Percentiles rank a stretch among this genome's conserved stretches.
Evolutionary conservation across 176 grass and related monocot genomes (phyloP).

Genomic region (Stipa capillata): DNA sequence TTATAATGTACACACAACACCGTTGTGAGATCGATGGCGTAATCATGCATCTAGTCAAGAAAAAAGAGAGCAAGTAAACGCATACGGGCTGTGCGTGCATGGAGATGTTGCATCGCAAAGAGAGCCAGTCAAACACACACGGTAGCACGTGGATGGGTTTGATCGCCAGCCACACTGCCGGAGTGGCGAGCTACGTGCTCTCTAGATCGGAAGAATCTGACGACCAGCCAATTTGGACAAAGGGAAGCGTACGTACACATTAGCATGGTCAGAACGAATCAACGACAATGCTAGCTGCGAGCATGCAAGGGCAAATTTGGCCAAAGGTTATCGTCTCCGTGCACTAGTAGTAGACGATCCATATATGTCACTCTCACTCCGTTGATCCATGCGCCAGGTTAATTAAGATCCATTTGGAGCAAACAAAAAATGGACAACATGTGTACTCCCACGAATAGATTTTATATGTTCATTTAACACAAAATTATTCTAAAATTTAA

Average conservation of each 20-base stretch:
- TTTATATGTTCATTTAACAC: no score
- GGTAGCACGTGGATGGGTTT: conserved; percentile 14
- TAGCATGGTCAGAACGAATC: neutral
- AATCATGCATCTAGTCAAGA: neutral
- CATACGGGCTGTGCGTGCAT: neutral
- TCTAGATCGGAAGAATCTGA: conserved; percentile 2
- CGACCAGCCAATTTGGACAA: neutral
- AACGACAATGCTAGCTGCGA: neutral
- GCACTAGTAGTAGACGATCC: neutral
- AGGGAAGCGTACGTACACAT: neutral
- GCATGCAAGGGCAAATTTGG: neutral
- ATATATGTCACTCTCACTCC: neutral
- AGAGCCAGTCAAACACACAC: conserved; percentile 17
- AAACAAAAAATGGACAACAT: no score
- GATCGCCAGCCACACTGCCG: conserved; percentile 3
- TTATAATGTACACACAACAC: neutral
- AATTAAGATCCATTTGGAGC: neutral
- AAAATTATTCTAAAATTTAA: neutral
- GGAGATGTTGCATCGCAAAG: neutral
- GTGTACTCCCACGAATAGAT: neutral
- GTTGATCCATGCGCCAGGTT: neutral
- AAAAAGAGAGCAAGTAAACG: neutral
- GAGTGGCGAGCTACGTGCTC: neutral
- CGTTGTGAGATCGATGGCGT: neutral
- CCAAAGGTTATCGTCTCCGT: neutral